Evolutionary conservation across 2,329 filamentous ascomycete genomes (phyloP), one percentile per base, ranked within the genome.

Genomic region (Botrytis aclada): DNA sequence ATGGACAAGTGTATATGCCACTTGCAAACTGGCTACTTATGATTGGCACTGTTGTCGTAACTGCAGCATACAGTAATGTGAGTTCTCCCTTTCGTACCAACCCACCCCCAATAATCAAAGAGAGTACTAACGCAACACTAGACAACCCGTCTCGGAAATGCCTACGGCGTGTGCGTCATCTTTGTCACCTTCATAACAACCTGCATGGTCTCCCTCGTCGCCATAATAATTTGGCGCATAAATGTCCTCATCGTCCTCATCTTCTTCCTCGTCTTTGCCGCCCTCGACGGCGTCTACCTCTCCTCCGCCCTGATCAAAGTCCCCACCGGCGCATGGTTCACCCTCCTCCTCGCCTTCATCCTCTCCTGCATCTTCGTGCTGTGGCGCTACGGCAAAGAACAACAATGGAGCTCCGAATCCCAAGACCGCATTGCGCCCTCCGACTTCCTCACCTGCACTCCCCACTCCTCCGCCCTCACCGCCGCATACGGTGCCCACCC

Each of bases 131-230:
- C n/a, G 14, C 4, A 10, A n/a, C 43, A 67, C 39, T 73, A 88
- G 85, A 92, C 90, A 0, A 92, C 89, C 0, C 85, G 85, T 72
- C 85, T 94, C 0, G 92, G 92, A 37, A 89, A 93, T 77, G 92
- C 92, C 0, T 94, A 94, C 77, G 92, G 92, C 56, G 90, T 93
- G 12, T 95, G 92, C 76, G 92, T 95, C 79, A 93, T 94, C 77
- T 88, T 93, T 66, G 92, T 94, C 61, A 93, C 92, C 0, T 93
- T 94, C 80, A 89, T 95, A 78, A 91, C 91, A 71, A 94, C 92
- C 0, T 91, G 87, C 80, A 89, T 95, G 86, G 90, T 93, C 1
- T 87, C 90, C 0, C 83, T 95, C 1, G 90, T 92, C 1, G 90
- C 92, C 0, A 84, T 94, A 3, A 85, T 94, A 54, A 90, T 93